phyloP scores from a whole-genome alignment of 139 green algal species.

The Chlorella vulgaris region DNA sequence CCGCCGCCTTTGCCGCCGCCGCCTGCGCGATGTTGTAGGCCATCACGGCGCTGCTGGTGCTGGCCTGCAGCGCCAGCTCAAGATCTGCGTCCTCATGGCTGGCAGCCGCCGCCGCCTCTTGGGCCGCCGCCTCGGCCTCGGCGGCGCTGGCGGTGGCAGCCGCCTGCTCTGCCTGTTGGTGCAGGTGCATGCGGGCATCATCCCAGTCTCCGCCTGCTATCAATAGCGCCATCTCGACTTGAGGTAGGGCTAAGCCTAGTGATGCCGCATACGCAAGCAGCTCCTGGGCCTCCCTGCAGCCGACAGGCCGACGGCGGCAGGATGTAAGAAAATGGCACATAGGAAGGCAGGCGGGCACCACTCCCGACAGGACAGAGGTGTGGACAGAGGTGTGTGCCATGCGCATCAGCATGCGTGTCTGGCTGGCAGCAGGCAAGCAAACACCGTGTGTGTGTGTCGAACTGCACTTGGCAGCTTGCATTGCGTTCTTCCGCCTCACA shows the following conservation, averaged over 20 bases:
- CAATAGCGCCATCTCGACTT: slow-evolving; percentile 15
- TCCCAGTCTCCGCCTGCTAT: slow-evolving; percentile 5
- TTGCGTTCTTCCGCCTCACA: too few species aligned
- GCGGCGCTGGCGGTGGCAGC: background rate
- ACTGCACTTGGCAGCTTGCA: too few species aligned
- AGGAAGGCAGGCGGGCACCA: background rate
- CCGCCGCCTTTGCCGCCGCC: background rate
- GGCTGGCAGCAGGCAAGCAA: background rate
- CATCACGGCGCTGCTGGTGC: slow-evolving; percentile 1
- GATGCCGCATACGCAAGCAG: slow-evolving; percentile 20
- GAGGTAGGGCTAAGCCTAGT: background rate
- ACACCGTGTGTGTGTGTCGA: too few species aligned
- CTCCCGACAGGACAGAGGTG: too few species aligned
- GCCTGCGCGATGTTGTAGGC: background rate
- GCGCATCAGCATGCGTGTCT: too few species aligned
- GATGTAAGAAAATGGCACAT: background rate
- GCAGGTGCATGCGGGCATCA: background rate
- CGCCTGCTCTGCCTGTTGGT: background rate
- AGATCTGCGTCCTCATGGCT: slow-evolving; percentile 10
- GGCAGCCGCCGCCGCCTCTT: background rate
- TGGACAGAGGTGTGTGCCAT: too few species aligned
- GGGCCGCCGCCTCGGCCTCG: background rate
- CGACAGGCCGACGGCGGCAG: too few species aligned
- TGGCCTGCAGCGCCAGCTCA: slow-evolving; percentile 2
- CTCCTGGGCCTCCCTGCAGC: slow-evolving; percentile 25